Evolutionary conservation across 331 rosid species (phyloP).

Genomic region (Rosa hybrid): DNA sequence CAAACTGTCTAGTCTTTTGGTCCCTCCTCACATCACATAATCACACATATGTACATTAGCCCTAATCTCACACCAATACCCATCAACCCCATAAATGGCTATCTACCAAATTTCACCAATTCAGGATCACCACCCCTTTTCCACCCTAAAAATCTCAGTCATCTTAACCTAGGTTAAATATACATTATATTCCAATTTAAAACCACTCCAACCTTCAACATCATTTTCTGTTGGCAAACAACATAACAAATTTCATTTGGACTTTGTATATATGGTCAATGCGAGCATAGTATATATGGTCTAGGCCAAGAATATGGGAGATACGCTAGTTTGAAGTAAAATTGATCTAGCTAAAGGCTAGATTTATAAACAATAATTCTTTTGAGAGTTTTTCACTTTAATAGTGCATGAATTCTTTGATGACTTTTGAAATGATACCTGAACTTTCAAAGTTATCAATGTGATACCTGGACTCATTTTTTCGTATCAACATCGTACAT

Average conservation of each 20-base stretch:
- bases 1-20: slow-evolving; percentile 23
- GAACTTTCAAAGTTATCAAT: no score
- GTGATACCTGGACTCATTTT: no score
- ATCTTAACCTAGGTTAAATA: not conserved
- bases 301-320: slow-evolving; percentile 3
- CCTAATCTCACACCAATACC: slow-evolving; percentile 1
- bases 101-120: slow-evolving; percentile 22
- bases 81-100: slow-evolving; percentile 42
- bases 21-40: slow-evolving; percentile 17
- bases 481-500: no score
- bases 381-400: not conserved
- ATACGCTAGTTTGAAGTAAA: not conserved
- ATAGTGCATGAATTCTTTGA: no score
- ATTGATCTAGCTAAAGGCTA: not conserved
- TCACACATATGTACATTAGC: not conserved
- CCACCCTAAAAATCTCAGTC: not conserved
- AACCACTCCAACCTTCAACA: not conserved
- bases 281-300: not conserved
- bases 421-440: no score
- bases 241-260: not conserved
- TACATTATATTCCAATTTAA: not conserved
- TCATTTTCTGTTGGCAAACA: no score
- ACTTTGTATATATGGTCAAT: not conserved
- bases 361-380: not conserved
- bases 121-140: not conserved